A percentile compares a stretch with the other conserved stretches of the same genome.
Evolutionary conservation across 2,329 filamentous ascomycete genomes (phyloP).

Genomic region (Verticillium zaregamsianum): DNA sequence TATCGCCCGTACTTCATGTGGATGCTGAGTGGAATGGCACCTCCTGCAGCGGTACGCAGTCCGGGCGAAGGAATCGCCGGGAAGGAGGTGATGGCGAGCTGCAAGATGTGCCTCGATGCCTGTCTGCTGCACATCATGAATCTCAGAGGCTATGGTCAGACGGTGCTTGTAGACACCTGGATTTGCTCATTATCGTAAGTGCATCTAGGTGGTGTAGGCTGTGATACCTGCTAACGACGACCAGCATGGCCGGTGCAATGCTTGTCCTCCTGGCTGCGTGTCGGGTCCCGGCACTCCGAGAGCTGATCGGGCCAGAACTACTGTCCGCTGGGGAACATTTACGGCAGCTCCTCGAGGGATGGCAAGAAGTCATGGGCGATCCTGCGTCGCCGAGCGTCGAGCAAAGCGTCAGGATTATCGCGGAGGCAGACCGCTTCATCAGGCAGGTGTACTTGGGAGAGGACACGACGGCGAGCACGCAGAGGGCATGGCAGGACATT

Average conservation of each 20-base stretch:
- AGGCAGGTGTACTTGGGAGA: conserved; percentile 23
- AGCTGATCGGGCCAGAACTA: conserved; percentile 32
- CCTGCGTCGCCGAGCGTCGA: conserved; percentile 40
- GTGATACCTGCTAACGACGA: accelerated
- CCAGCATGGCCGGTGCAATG: conserved; percentile 45
- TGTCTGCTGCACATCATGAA: conserved; percentile 46
- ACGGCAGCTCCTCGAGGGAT: conserved; percentile 31
- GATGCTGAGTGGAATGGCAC: conserved; percentile 35
- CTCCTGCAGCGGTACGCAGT: neutral
- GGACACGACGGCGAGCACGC: neutral
- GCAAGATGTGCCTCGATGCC: conserved; percentile 40
- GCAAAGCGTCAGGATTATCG: conserved; percentile 41
- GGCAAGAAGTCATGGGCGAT: conserved; percentile 34
- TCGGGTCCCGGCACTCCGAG: conserved; percentile 30
- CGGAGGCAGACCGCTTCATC: conserved; percentile 37
- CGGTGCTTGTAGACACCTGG: conserved; percentile 49
- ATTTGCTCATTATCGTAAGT: conserved; percentile 49
- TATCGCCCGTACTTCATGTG: conserved; percentile 48
- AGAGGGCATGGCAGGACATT: neutral
- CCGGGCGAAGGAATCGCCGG: conserved; percentile 18
- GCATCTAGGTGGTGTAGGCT: neutral
- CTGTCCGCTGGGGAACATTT: conserved; percentile 36
- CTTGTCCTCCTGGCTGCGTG: conserved; percentile 42
- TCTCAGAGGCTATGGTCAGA: conserved; percentile 42
- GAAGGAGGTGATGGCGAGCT: conserved; percentile 33